These are phyloP conservation scores for Waitea zeae DNA, from an alignment of 1,284 basidiomycete genomes.

Conservation along the genomic window DNA sequence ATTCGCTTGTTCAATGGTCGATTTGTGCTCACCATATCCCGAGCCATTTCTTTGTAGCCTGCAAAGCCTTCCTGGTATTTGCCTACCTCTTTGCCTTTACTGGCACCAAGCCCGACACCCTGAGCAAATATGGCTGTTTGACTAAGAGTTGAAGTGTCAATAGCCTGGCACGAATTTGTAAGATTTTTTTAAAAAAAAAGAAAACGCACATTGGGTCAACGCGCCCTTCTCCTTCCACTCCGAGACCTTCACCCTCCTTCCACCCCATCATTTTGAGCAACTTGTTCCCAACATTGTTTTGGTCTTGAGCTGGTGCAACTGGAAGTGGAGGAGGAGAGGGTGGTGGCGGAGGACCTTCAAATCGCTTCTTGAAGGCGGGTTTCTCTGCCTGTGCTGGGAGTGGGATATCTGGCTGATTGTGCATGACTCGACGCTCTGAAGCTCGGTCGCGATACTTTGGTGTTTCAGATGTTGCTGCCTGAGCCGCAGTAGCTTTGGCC, in stretches of 20 bases:
- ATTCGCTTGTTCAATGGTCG: background rate
- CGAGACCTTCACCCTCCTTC: constrained; percentile 79
- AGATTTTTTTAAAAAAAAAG: constrained; percentile 1
- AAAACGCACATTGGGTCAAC: constrained; percentile 65
- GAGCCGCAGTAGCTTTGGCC: constrained; percentile 14
- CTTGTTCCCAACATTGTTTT: constrained; percentile 77
- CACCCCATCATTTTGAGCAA: constrained; percentile 92
- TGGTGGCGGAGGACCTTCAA: constrained; percentile 45
- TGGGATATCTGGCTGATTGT: constrained; percentile 80
- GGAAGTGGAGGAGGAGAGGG: constrained; percentile 44
- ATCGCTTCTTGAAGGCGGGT: constrained; percentile 27
- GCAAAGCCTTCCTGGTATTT: constrained; percentile 56
- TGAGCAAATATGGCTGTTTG: constrained; percentile 73
- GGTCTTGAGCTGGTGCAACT: constrained; percentile 55
- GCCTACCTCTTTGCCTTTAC: constrained; percentile 71
- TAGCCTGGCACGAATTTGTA: background rate
- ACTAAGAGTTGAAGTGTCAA: constrained; percentile 16
- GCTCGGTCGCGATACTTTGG: constrained; percentile 88
- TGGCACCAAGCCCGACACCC: constrained; percentile 75
- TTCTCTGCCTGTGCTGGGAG: constrained; percentile 22
- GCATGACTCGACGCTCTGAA: constrained; percentile 71
- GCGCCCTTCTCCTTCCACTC: constrained; percentile 62
- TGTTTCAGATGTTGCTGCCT: constrained; percentile 16
- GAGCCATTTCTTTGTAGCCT: constrained; percentile 59
- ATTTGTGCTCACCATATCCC: constrained; percentile 29